Evolutionary conservation across 2,329 filamentous ascomycete species (phyloP).

Genomic region (Beauveria bassiana): DNA sequence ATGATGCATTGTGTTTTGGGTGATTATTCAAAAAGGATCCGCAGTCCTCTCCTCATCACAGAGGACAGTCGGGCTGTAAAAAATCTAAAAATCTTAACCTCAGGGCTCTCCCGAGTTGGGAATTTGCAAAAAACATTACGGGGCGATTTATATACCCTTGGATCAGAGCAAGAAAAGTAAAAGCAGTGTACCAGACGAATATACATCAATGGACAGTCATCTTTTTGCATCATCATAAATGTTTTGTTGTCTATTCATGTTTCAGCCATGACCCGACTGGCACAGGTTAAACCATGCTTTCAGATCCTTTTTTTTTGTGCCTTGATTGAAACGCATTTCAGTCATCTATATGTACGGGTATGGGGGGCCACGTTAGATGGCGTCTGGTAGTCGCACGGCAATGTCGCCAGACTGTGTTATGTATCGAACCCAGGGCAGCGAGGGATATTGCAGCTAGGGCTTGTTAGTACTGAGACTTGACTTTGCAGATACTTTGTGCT

Average conservation of each 20-base stretch:
- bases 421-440: slow-evolving; percentile 94
- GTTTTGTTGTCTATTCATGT: slow-evolving; percentile 1
- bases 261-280: not conserved
- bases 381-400: slow-evolving; percentile 88
- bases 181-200: not conserved
- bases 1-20: not conserved
- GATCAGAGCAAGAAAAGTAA: not conserved
- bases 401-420: slow-evolving; percentile 98
- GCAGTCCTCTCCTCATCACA: slow-evolving; percentile 1
- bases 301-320: not conserved
- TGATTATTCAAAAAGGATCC: not conserved
- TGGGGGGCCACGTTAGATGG: slow-evolving; percentile 45
- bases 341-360: not conserved
- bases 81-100: not conserved
- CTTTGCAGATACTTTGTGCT: not conserved
- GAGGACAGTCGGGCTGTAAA: not conserved
- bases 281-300: not conserved
- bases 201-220: not conserved
- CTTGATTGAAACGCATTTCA: not conserved
- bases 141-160: slow-evolving; percentile 1
- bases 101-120: no score
- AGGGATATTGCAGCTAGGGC: slow-evolving; percentile 86
- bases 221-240: not conserved
- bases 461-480: slow-evolving; percentile 1
- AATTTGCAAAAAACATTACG: not conserved